These are phyloP conservation scores for Malassezia vespertilionis DNA, from an alignment of 1,284 basidiomycete species.

Conservation along the genomic window DNA sequence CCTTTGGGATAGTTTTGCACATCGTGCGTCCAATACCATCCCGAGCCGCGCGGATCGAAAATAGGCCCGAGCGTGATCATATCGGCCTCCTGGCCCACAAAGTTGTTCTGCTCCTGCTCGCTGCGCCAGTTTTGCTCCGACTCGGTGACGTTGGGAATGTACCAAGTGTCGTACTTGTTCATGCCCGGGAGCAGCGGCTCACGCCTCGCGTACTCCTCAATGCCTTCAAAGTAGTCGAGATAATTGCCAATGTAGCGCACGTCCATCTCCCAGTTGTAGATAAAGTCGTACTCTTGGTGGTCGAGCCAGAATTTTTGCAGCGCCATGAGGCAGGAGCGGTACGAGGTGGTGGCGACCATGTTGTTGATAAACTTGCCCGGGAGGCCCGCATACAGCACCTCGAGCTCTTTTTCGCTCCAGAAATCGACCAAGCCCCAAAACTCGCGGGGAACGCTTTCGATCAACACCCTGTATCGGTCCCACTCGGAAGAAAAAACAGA, in stretches of 20 bases:
- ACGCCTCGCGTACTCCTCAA: constrained; percentile 41
- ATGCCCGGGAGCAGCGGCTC: constrained; percentile 43
- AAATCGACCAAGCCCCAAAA: constrained; percentile 48
- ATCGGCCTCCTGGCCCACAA: constrained; percentile 42
- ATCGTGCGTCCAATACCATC: constrained; percentile 48
- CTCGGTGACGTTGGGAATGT: constrained; percentile 36
- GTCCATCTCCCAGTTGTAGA: constrained; percentile 48
- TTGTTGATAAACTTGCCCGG: constrained; percentile 45
- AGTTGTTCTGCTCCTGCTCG: constrained; percentile 23
- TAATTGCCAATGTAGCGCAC: constrained; percentile 47
- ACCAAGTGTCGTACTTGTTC: constrained; percentile 48
- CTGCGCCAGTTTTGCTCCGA: constrained; percentile 42
- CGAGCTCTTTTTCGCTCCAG: constrained; percentile 46
- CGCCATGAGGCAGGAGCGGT: constrained; percentile 46
- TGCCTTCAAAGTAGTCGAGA: constrained; percentile 44
- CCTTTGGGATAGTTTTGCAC: constrained; percentile 46
- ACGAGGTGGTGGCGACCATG: constrained; percentile 47
- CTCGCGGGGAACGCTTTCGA: constrained; percentile 42
- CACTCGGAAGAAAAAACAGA: constrained; percentile 46
- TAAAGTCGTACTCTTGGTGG: constrained; percentile 47
- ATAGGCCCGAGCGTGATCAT: constrained; percentile 46
- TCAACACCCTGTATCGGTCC: constrained; percentile 44
- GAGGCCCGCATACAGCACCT: constrained; percentile 45
- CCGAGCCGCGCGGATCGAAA: constrained; percentile 46
- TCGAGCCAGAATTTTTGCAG: constrained; percentile 47